A percentile compares a stretch with the other conserved stretches of the same genome.
phyloP scores from a whole-genome alignment of 495 filamentous ascomycete genomes.

The Talaromyces nanjingensis region DNA sequence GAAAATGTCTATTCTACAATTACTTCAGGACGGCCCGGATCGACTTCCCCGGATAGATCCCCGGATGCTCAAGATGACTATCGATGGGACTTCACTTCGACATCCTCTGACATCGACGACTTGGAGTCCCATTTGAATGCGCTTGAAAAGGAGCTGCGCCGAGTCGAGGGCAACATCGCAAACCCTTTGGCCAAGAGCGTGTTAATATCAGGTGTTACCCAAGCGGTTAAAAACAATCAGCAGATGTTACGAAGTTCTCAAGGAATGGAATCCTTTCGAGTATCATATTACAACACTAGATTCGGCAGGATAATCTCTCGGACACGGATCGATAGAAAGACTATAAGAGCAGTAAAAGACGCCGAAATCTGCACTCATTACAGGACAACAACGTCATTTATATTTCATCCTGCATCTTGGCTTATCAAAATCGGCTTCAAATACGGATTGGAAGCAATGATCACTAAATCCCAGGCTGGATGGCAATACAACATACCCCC shows the following conservation, averaged over 20 bases:
- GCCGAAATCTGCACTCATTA: not conserved
- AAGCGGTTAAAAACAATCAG: not conserved
- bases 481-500: not conserved
- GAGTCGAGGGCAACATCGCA: not conserved
- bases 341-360: not conserved
- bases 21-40: not conserved
- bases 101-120: not conserved
- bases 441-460: slow-evolving; percentile 2
- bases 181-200: not conserved
- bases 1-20: too few relatives aligned
- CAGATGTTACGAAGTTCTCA: not conserved
- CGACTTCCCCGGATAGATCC: not conserved
- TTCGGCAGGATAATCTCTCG: not conserved
- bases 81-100: not conserved
- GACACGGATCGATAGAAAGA: not conserved
- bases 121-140: not conserved
- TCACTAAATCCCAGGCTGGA: not conserved
- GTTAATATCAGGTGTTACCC: not conserved
- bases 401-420: slow-evolving; percentile 3
- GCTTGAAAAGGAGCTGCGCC: not conserved
- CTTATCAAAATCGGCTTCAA: slow-evolving; percentile 5
- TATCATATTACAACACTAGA: not conserved
- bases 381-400: slow-evolving; percentile 4
- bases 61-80: not conserved
- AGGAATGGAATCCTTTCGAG: not conserved